phyloP scores from a whole-genome alignment of 2,329 filamentous ascomycete species.

The Aspergillus amoenus region DNA sequence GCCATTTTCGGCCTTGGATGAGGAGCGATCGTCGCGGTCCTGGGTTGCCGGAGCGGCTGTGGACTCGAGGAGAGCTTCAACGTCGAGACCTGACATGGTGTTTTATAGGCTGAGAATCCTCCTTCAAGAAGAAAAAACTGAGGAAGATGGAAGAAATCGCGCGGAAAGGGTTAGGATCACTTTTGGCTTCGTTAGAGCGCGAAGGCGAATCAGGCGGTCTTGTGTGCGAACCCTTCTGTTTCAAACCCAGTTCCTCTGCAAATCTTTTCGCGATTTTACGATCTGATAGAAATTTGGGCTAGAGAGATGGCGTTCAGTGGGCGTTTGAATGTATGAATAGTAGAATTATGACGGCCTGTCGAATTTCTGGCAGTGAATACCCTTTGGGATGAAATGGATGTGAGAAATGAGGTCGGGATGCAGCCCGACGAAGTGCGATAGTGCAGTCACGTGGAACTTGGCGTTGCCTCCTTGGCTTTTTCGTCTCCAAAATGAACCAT shows the following conservation, averaged over 20 bases:
- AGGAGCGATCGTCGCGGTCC: constrained; percentile 55
- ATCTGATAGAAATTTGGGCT: not conserved
- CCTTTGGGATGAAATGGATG: constrained; percentile 6
- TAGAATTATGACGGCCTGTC: not conserved
- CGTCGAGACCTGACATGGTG: constrained; percentile 70
- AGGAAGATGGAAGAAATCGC: constrained; percentile 22
- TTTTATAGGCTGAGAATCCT: constrained; percentile 21
- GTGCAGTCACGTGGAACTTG: constrained; percentile 15
- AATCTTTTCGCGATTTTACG: constrained; percentile 4
- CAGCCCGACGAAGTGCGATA: constrained; percentile 2
- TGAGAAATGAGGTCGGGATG: constrained; percentile 6
- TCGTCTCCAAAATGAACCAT: constrained; percentile 7
- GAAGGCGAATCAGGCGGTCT: constrained; percentile 25
- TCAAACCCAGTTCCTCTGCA: constrained; percentile 13
- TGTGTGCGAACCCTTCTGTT: constrained; percentile 38
- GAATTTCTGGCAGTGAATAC: not conserved
- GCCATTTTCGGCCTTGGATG: constrained; percentile 53
- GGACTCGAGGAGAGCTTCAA: constrained; percentile 87
- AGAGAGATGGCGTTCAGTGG: not conserved
- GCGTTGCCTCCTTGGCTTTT: constrained; percentile 12
- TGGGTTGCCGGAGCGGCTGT: constrained; percentile 62
- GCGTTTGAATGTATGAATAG: not conserved
- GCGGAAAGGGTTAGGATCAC: constrained; percentile 36
- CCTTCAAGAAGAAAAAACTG: constrained; percentile 22
- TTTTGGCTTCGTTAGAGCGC: constrained; percentile 35